These are phyloP conservation scores for Penicillium sp. DNA, from an alignment of 2,329 filamentous ascomycete species.

Conservation along the genomic window DNA sequence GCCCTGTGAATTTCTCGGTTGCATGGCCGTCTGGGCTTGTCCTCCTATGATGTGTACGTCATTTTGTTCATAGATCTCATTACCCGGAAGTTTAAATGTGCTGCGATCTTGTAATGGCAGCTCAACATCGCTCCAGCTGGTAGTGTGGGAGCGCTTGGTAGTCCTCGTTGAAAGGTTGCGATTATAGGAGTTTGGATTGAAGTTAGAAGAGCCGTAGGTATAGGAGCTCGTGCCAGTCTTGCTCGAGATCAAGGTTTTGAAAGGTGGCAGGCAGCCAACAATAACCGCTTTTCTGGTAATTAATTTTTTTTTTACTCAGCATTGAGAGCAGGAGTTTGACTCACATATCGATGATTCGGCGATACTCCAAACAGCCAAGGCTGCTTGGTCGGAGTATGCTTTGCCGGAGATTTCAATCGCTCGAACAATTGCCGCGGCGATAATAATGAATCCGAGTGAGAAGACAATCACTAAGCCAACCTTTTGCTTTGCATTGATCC, in stretches of 20 bases:
- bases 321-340: neutral
- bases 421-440: slow-evolving; percentile 27
- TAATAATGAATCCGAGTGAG: slow-evolving; percentile 25
- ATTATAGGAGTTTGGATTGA: neutral
- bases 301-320: neutral
- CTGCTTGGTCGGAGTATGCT: slow-evolving; percentile 20
- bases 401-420: slow-evolving; percentile 24
- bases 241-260: slow-evolving; percentile 16
- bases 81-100: neutral
- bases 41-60: slow-evolving; percentile 5
- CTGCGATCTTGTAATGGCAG: neutral
- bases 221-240: neutral
- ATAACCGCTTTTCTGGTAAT: slow-evolving; percentile 9
- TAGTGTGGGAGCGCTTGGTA: neutral
- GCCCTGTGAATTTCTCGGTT: neutral
- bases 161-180: neutral
- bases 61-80: neutral
- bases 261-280: slow-evolving; percentile 19
- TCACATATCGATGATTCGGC: slow-evolving; percentile 21
- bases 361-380: slow-evolving; percentile 19
- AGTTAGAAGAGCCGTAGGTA: neutral
- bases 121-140: slow-evolving; percentile 5
- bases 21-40: neutral
- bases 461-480: slow-evolving; percentile 28
- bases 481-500: slow-evolving; percentile 27